Evolutionary conservation across 352 stramenopile genomes (phyloP), one percentile per base, ranked within the genome.

Genomic region (Pythium utonaiense): DNA sequence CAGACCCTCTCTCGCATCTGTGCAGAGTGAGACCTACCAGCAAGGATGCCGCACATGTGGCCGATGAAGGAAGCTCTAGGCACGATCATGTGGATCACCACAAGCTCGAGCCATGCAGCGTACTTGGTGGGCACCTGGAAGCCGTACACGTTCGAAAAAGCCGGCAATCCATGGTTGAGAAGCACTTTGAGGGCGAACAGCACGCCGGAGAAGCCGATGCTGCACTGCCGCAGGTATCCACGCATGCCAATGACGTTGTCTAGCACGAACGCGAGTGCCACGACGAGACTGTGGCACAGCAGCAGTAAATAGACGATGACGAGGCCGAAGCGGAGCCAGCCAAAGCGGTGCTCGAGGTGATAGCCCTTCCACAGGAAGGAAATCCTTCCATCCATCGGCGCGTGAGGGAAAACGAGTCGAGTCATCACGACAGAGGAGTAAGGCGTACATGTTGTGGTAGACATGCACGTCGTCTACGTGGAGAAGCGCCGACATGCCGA

Each of bases 381-480:
- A 16, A 86, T 55, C 70, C 82, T 94, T 62, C 13, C 54, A 53
- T 27, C 60, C n/a, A n/a, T n/a, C n/a, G n/a, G n/a, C n/a, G n/a
- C n/a, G n/a, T n/a, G n/a, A n/a, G n/a, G n/a, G n/a, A n/a, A n/a
- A n/a, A n/a, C n/a, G n/a, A n/a, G n/a, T n/a, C n/a, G n/a, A n/a
- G n/a, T n/a, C n/a, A n/a, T n/a, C n/a, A n/a, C n/a, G n/a, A n/a
- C n/a, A n/a, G n/a, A n/a, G n/a, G n/a, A n/a, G n/a, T n/a, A n/a
- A n/a, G 6, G 53, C 55, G 16, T 67, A 89, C 90, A 96, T 95
- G 78, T 96, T 97, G 68, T 96, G 83, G 65, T 95, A 97, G 13
- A 97, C 60, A 64, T 97, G 75, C 52, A 89, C 72, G 28, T 97
- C 88, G 34, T 96, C 78, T 3, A 67, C 68, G 66, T 97, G 90